phyloP scores from a whole-genome alignment of 2,329 filamentous ascomycete genomes.

The Diaporthe citrichinensis region DNA sequence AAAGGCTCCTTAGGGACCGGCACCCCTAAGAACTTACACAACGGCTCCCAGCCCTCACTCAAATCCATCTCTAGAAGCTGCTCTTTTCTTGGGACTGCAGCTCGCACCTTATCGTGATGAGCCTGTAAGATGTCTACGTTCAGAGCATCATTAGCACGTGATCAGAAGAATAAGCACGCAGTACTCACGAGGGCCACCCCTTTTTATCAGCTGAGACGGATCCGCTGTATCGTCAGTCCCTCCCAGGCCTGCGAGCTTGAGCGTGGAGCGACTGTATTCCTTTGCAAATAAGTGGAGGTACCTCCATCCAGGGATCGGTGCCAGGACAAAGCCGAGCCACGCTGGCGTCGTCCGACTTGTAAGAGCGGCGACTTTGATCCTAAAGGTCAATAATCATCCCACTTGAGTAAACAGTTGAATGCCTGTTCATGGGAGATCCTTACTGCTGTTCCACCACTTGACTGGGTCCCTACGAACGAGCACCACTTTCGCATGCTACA shows the following conservation, averaged over 20 bases:
- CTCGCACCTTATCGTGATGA: constrained; percentile 17
- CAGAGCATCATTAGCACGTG: not conserved
- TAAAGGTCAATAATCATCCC: not conserved
- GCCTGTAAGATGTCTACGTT: constrained; percentile 13
- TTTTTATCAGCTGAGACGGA: constrained; percentile 30
- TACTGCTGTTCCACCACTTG: constrained; percentile 27
- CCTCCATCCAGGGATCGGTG: constrained; percentile 27
- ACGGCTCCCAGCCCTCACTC: constrained; percentile 32
- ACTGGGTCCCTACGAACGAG: constrained; percentile 4
- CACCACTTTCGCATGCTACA: constrained; percentile 7
- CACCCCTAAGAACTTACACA: constrained; percentile 29
- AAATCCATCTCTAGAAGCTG: constrained; percentile 38
- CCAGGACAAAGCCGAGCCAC: constrained; percentile 3
- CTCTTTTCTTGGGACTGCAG: not conserved
- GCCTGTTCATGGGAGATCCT: not conserved
- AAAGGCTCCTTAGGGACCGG: constrained; percentile 38
- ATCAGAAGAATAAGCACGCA: not conserved
- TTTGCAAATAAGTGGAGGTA: constrained; percentile 21
- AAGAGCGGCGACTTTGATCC: not conserved
- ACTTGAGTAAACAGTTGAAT: not conserved
- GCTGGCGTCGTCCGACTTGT: constrained; percentile 19
- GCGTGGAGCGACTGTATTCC: constrained; percentile 28
- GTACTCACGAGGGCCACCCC: constrained; percentile 34
- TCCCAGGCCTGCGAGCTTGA: constrained; percentile 24
- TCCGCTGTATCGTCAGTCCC: not conserved